Evolutionary conservation across 2,329 filamentous ascomycete species (phyloP).

Genomic region (Cladosporium sp.): DNA sequence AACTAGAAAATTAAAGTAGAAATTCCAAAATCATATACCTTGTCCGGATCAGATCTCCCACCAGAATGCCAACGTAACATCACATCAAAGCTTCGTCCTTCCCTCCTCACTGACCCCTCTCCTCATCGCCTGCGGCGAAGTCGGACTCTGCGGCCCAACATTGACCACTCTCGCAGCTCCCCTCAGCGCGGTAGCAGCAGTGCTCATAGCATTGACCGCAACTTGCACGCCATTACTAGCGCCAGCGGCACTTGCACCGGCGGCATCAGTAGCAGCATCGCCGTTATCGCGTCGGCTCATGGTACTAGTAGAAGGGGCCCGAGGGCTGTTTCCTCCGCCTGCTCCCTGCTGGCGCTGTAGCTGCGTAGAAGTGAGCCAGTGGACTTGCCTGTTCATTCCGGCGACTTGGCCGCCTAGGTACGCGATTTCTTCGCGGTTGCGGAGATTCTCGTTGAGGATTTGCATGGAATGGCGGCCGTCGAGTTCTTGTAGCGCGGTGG

Average conservation of each 20-base stretch:
- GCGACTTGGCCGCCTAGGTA: conserved; percentile 58
- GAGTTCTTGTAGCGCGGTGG: conserved; percentile 53
- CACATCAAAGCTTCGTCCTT: conserved; percentile 32
- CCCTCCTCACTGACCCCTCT: conserved; percentile 33
- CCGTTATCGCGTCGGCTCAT: neutral
- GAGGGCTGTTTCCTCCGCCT: neutral
- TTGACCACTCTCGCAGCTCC: conserved; percentile 27
- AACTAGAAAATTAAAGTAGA: neutral
- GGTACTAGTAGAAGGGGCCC: neutral
- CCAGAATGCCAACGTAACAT: conserved; percentile 4
- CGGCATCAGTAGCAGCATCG: neutral
- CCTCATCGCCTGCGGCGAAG: conserved; percentile 16
- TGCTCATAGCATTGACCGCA: conserved; percentile 23
- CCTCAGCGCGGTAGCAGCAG: conserved; percentile 22
- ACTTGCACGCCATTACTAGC: conserved; percentile 23
- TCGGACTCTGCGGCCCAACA: conserved; percentile 14
- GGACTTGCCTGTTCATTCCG: conserved; percentile 56
- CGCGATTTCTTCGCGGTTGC: conserved; percentile 58
- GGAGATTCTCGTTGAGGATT: conserved; percentile 59
- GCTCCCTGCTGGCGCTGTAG: conserved; percentile 39
- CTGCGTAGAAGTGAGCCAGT: conserved; percentile 58
- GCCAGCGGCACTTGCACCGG: conserved; percentile 1
- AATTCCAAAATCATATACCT: no score
- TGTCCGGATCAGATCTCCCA: neutral
- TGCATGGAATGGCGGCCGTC: conserved; percentile 60